Base-by-base conservation (phyloP, 805 yeast species). In the Kuraishia piskuri region DNA sequence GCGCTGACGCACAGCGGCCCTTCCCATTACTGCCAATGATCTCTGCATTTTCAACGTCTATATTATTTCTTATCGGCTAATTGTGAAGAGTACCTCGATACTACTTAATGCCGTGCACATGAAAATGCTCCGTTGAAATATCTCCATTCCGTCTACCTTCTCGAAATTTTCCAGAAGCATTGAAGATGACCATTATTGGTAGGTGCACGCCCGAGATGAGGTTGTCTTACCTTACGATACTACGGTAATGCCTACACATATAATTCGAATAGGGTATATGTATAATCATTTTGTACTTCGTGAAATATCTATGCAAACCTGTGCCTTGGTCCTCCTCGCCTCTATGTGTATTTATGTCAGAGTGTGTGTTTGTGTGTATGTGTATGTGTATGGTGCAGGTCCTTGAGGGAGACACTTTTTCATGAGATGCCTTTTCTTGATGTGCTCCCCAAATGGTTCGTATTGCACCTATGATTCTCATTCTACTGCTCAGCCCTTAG, bases 41-140 rank as follows among this genome's bases (percentile, higher is more conserved):
- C 62, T 60, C 56, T 65, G 67, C 69, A 65, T 65, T 37, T 17
- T 56, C 44, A 9, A 23, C 25, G 17, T 49, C 50, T 55, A 50
- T 17, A 20, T 23, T 21, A 23, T 20, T 46, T n/a, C n/a, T n/a
- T n/a, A n/a, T n/a, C n/a, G n/a, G n/a, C n/a, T n/a, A n/a, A n/a
- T n/a, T n/a, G n/a, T n/a, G n/a, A 31, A 31, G 17, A 14, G 14
- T n/a, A 6, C n/a, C 40, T 10, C 17, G 40, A 31, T 31, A 10
- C 14, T 12, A 14, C 3, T 31, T 12, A 7, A 12, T 31, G 17
- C 17, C 17, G n/a, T n/a, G n/a, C n/a, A n/a, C n/a, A n/a, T n/a
- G n/a, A 14, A n/a, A 20, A 20, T n/a, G n/a, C 23, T 6, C 22
- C 22, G 12, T 6, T 45, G 24, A 45, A 21, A 45, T 22, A 45